Base-by-base conservation (phyloP, 345 rosid genomes). In the Noccaea caerulescens region DNA sequence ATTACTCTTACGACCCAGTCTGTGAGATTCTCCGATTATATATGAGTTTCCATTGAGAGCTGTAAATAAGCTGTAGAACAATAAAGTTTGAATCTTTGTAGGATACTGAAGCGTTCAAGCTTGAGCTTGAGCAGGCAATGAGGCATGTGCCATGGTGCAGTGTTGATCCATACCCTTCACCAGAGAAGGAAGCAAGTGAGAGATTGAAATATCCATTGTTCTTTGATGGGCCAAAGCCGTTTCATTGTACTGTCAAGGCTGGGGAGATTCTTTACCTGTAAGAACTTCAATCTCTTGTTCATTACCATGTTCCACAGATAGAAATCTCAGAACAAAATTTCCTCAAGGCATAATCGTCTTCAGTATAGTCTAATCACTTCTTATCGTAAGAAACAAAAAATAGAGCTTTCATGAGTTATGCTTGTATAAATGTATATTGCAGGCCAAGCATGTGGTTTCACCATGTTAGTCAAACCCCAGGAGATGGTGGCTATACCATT, bases 401-500 rank as follows among this genome's bases (percentile, higher is more conserved):
- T 30, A 54, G 59, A 30, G 59, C 11, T 6, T 54, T 7, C 10
- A 33, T 33, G 16, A 14, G 8, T 38, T 20, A 6, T 55, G 53
- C 53, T 54, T 33, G 59, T 32, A 33, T 55, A 12, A 33, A 55
- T 4, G 42, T 33, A 62, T 76, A 42, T 67, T 77, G 80, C 81
- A 93, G 98, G 84, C 98, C 96, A 66, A 93, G 98, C 63, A 91
- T 91, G 97, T 89, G 96, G 98, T 93, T 89, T 81, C 97, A 93
- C 84, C 94, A 93, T 77, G 97, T 93, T 44, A 82, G 88, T 46
- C 97, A 93, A 80, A 83, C 67, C 60, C 83, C 92, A 36, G 94
- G 82, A 79, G 88, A 86, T 20, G 60, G 79, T 2, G 96, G 93
- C 59, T 81, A 81, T 65, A 84, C 92, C 2, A 84, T 91, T 79